Conservation (phyloP, 2,329 filamentous ascomycete species). For the Fusarium tanahbumbuense region DNA sequence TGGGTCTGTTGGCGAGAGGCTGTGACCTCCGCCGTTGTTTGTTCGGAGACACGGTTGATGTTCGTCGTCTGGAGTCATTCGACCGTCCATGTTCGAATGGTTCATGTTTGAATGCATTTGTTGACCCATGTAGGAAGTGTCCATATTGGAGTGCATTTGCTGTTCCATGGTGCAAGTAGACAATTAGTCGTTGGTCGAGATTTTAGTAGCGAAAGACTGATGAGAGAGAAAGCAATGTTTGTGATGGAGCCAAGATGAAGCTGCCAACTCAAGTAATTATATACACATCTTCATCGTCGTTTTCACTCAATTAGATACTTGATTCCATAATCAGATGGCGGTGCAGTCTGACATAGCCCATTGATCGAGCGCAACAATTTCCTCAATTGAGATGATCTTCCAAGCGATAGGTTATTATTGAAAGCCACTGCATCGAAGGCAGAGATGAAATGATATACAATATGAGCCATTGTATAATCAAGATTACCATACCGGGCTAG, state of each 20-base stretch:
- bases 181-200: too few relatives aligned
- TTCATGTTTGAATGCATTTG: not conserved
- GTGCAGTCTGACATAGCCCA: not conserved
- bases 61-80: not conserved
- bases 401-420: not conserved
- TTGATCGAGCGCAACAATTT: not conserved
- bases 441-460: not conserved
- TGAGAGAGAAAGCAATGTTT: not conserved
- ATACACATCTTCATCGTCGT: not conserved
- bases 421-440: not conserved
- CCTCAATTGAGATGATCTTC: not conserved
- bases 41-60: not conserved
- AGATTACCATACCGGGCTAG: not conserved
- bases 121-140: too few relatives aligned
- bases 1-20: not conserved
- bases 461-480: not conserved
- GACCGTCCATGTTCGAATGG: not conserved
- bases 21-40: not conserved
- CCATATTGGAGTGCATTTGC: not conserved
- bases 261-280: fast-evolving
- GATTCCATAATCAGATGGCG: not conserved
- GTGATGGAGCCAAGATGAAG: fast-evolving
- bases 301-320: not conserved
- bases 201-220: fast-evolving
- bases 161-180: not conserved